Conservation (phyloP, 2,329 filamentous ascomycete genomes). For the Metarhizium rileyi region DNA sequence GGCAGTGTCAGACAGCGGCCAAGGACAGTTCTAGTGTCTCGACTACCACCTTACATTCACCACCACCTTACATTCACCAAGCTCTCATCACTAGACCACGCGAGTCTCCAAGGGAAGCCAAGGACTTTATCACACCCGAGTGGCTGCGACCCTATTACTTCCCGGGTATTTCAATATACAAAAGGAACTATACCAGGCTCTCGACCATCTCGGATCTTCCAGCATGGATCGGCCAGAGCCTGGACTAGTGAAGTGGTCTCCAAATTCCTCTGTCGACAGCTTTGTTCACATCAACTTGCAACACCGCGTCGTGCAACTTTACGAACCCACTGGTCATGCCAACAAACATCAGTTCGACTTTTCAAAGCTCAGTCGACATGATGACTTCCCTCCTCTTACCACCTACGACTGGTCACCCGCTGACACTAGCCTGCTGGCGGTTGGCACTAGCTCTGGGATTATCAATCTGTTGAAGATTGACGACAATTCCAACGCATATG, state of each 20-base stretch:
- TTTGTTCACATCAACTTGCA: slow-evolving; percentile 58
- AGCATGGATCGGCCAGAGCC: slow-evolving; percentile 49
- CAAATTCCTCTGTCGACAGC: slow-evolving; percentile 45
- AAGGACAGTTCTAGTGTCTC: slow-evolving; percentile 2
- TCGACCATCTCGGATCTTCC: background rate
- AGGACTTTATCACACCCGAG: background rate
- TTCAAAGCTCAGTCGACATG: slow-evolving; percentile 45
- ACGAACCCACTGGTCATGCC: slow-evolving; percentile 51
- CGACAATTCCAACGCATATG: slow-evolving; percentile 54
- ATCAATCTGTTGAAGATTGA: slow-evolving; percentile 67
- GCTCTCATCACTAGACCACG: background rate
- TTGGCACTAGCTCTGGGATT: slow-evolving; percentile 66
- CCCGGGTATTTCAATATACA: background rate
- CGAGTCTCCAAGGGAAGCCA: background rate
- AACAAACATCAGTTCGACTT: slow-evolving; percentile 48
- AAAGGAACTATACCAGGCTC: background rate
- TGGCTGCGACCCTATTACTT: background rate
- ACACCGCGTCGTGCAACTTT: slow-evolving; percentile 52
- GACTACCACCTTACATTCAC: no score
- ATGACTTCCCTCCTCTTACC: slow-evolving; percentile 53
- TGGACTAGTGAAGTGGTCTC: slow-evolving; percentile 58
- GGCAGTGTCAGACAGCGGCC: slow-evolving; percentile 6
- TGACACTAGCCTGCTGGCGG: slow-evolving; percentile 56
- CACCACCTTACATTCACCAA: background rate
- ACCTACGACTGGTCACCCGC: slow-evolving; percentile 59